These are phyloP conservation scores for Gracilaria domingensis DNA, from an alignment of 23 red algal species.

Conservation along the genomic window DNA sequence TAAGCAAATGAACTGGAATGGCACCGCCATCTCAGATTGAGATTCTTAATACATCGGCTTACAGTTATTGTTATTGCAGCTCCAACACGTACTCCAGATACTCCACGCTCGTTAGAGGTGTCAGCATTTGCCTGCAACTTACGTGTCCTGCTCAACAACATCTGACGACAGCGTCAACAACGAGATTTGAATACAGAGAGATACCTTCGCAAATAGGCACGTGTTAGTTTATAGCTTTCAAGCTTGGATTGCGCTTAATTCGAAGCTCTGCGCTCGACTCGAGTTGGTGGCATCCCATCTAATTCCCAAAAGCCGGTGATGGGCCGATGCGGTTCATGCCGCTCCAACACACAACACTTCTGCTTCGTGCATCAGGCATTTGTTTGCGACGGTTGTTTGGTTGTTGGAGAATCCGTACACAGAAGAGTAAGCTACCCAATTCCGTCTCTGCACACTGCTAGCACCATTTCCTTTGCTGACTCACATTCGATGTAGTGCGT, in stretches of 20 bases:
- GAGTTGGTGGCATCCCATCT: not conserved
- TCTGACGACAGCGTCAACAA: too few relatives aligned
- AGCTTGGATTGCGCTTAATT: too few relatives aligned
- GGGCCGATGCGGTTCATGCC: constrained; percentile 44
- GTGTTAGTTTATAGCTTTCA: too few relatives aligned
- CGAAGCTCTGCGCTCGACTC: not conserved
- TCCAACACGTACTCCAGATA: not conserved
- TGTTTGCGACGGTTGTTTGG: constrained; percentile 40
- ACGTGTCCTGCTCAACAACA: too few relatives aligned
- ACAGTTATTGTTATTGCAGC: too few relatives aligned
- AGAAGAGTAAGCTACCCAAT: constrained; percentile 20
- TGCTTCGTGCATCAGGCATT: constrained; percentile 62
- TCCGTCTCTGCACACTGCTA: not conserved
- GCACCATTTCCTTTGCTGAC: not conserved
- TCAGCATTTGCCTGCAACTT: not conserved
- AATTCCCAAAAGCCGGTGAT: not conserved
- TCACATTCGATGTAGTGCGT: constrained; percentile 9
- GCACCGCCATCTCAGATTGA: too few relatives aligned
- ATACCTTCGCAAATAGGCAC: not conserved
- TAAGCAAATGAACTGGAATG: too few relatives aligned
- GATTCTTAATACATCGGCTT: too few relatives aligned
- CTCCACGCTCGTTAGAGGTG: not conserved
- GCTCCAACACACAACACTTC: constrained; percentile 43
- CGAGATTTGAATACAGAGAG: too few relatives aligned
- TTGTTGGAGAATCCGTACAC: constrained; percentile 23